Base-by-base conservation (phyloP, 768 basidiomycete species). In the Leccinum pellstonianum region DNA sequence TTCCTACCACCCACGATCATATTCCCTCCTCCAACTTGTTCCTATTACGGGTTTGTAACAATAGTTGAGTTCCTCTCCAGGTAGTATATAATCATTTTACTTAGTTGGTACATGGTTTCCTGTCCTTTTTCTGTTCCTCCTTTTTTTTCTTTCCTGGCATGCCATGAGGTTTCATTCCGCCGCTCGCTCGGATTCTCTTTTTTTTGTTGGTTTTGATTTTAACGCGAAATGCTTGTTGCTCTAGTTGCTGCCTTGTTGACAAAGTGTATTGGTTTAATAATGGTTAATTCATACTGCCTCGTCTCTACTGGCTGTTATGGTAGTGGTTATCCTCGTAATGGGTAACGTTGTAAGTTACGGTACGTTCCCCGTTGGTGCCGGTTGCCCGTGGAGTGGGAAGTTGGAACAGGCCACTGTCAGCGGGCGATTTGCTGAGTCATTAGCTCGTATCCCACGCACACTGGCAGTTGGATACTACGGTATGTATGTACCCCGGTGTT, bases 31-130 rank as follows among this genome's bases (percentile, higher is more conserved):
- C 60, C 63, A 62, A 43, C 41, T 19, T 61, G 71, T 68, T 73
- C 62, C 66, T 74, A 63, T 69, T 74, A 75, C 68, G 64, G 33
- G 41, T 43, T 55, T 73, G 72, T 73, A 73, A 65, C 56, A 66
- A 31, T 74, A 73, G 73, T 73, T 56, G 52, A 63, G 29, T 35
- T 41, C 38, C 38, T 41, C 69, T 55, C 29, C 29, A 58, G 46
- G 43, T 73, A 29, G 69, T 70, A 68, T 71, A 70, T 71, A 70
- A 55, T 68, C 61, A 38, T 57, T 41, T 21, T 68, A 67, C 66
- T 69, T 41, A 41, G 38, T n/a, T 43, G 52, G 55, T 62, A 66
- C 56, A 57, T 54, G 48, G 11, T 52, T 43, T 50, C 21, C 54
- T 33, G 17, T 41, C 5, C n/a, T 52, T 38, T 15, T 6, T 15